Evolutionary conservation across 1,284 basidiomycete species (phyloP).

Genomic region (Sanghuangporus sanghuang): DNA sequence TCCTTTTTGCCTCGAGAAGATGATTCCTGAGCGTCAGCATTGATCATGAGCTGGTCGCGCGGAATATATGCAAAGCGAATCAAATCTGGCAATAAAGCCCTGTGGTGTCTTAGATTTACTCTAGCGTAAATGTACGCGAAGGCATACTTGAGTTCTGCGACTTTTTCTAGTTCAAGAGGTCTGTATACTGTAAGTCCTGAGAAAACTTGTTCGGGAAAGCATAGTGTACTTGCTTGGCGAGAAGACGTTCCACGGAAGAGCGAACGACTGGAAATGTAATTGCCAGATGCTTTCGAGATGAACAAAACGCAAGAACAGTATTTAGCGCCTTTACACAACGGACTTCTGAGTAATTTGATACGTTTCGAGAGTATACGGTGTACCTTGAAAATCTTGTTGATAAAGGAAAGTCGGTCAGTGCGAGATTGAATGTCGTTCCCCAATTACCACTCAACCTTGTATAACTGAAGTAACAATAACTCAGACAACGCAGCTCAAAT

Average conservation of each 20-base stretch:
- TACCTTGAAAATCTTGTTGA: conserved; percentile 24
- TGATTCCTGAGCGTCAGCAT: conserved; percentile 33
- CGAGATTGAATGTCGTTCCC: neutral
- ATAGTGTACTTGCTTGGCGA: conserved; percentile 51
- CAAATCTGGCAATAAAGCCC: conserved; percentile 76
- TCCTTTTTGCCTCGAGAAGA: conserved; percentile 19
- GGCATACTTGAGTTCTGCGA: conserved; percentile 81
- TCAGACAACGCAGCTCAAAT: neutral
- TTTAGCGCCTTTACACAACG: conserved; percentile 66
- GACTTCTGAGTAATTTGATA: neutral
- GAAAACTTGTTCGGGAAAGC: neutral
- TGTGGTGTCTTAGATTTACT: conserved; percentile 25
- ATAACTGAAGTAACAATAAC: neutral
- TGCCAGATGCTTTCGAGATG: conserved; percentile 77
- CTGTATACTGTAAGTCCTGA: conserved; percentile 33
- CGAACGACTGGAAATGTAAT: conserved; percentile 76
- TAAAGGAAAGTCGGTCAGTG: neutral
- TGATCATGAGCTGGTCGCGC: conserved; percentile 55
- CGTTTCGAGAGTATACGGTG: conserved; percentile 21
- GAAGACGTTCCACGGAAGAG: conserved; percentile 70
- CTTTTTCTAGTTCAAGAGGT: conserved; percentile 70
- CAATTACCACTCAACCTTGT: conserved; percentile 7
- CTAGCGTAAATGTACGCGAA: neutral
- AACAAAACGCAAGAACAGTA: conserved; percentile 85
- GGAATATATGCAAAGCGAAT: conserved; percentile 83